phyloP scores from a whole-genome alignment of 495 filamentous ascomycete species.

The Barbatosphaeria neglecta region DNA sequence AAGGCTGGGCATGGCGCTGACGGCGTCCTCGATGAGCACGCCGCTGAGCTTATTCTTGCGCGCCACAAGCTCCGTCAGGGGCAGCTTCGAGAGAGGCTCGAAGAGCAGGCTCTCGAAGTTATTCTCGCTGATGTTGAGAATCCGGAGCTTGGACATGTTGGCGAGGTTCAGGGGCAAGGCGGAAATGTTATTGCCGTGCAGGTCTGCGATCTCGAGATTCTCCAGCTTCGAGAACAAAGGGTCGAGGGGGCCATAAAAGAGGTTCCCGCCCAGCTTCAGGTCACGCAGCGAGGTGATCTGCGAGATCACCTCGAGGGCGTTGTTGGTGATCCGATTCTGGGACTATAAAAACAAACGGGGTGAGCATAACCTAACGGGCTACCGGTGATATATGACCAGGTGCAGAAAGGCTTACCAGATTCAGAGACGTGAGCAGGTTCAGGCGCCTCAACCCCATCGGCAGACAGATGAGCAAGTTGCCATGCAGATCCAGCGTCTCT shows the following conservation, averaged over 20 bases:
- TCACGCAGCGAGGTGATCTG: conserved; percentile 62
- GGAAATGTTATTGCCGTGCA: conserved; percentile 73
- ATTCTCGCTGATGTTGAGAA: conserved; percentile 71
- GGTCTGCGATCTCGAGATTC: conserved; percentile 66
- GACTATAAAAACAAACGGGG: conserved; percentile 35
- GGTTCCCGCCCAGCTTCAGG: conserved; percentile 71
- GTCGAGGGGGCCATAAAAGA: conserved; percentile 53
- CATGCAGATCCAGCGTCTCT: conserved; percentile 74
- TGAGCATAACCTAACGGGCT: conserved; percentile 1
- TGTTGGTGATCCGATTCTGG: conserved; percentile 64
- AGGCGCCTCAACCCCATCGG: conserved; percentile 68
- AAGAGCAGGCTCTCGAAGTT: conserved; percentile 58
- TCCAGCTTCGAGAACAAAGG: conserved; percentile 43
- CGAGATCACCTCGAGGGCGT: conserved; percentile 56
- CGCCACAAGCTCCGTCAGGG: conserved; percentile 62
- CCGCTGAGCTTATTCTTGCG: conserved; percentile 70
- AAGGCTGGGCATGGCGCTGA: conserved; percentile 47
- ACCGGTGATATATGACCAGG: background rate
- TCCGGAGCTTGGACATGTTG: conserved; percentile 51
- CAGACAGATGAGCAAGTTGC: conserved; percentile 60
- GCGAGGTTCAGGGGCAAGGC: conserved; percentile 57
- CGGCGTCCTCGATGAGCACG: conserved; percentile 50
- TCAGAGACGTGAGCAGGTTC: conserved; percentile 61
- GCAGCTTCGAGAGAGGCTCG: conserved; percentile 49
- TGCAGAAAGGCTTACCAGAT: conserved; percentile 59